phyloP scores from a whole-genome alignment of 768 basidiomycete genomes.

The Leucosporidium scottii region DNA sequence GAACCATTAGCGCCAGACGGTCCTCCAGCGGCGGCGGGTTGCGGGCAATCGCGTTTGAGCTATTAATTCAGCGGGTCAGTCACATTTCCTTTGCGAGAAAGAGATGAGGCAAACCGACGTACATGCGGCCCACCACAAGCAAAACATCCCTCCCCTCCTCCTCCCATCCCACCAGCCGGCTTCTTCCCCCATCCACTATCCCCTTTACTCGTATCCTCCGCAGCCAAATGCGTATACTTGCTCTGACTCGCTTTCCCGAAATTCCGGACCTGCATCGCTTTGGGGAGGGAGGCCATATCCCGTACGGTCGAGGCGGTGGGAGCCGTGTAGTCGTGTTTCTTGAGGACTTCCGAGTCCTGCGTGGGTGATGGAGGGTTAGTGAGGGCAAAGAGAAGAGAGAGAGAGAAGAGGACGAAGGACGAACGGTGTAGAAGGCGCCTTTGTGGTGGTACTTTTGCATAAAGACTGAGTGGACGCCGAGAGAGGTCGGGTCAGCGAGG shows the following conservation, averaged over 20 bases:
- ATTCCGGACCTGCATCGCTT: constrained; percentile 94
- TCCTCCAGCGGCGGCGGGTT: background rate
- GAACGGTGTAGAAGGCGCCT: constrained; percentile 93
- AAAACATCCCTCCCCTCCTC: constrained; percentile 65
- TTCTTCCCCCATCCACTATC: constrained; percentile 20
- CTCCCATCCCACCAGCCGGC: background rate
- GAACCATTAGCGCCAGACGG: constrained; percentile 27
- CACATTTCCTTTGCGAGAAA: too few relatives aligned
- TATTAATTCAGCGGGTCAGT: background rate
- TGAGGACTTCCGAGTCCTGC: constrained; percentile 81
- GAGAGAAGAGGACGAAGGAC: constrained; percentile 27
- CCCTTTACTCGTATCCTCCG: constrained; percentile 68
- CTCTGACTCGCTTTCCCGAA: constrained; percentile 55
- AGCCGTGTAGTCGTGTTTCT: constrained; percentile 75
- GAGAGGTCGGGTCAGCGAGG: background rate
- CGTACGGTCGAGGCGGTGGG: constrained; percentile 74
- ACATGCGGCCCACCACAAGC: constrained; percentile 88
- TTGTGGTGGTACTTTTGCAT: constrained; percentile 99
- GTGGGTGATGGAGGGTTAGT: background rate
- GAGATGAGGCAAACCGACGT: background rate
- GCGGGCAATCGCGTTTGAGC: constrained; percentile 34
- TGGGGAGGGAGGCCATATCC: constrained; percentile 79
- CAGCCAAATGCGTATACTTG: constrained; percentile 91
- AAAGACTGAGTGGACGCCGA: constrained; percentile 60
- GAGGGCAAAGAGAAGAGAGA: background rate